Evolutionary conservation across 2,329 filamentous ascomycete genomes (phyloP).

Genomic region (Clarireedia homoeocarpa): DNA sequence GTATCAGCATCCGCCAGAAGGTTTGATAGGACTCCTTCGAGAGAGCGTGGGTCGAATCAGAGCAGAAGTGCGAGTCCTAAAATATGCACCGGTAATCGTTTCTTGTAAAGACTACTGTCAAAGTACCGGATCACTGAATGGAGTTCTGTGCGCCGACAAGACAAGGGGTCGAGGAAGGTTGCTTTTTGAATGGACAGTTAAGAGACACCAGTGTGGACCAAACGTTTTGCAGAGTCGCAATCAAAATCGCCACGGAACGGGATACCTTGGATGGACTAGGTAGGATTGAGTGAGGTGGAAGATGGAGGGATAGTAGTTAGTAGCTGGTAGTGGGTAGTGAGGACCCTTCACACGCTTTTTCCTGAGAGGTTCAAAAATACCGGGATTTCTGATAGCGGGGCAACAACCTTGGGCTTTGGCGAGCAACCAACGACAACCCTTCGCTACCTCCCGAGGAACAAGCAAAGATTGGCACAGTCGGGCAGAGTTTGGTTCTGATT

Average conservation of each 20-base stretch:
- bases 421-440: too few species aligned
- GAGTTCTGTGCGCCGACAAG: neutral
- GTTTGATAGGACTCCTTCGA: conserved; percentile 7
- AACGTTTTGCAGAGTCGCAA: neutral
- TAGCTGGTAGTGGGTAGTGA: neutral
- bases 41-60: conserved; percentile 5
- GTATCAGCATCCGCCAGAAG: conserved; percentile 3
- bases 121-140: neutral
- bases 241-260: neutral
- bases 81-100: conserved; percentile 1
- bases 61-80: neutral
- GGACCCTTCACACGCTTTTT: too few species aligned
- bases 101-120: neutral
- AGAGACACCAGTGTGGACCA: neutral
- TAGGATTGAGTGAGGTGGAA: neutral
- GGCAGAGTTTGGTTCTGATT: too few species aligned
- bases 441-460: too few species aligned
- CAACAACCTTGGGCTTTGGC: neutral
- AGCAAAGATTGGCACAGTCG: too few species aligned
- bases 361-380: too few species aligned
- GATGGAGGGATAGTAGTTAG: neutral
- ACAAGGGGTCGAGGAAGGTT: neutral
- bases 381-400: neutral
- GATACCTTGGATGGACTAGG: neutral
- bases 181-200: neutral